Evolutionary conservation across 2,329 filamentous ascomycete species (phyloP), one percentile per base, ranked within the genome.

Genomic region (Eutypa lata): DNA sequence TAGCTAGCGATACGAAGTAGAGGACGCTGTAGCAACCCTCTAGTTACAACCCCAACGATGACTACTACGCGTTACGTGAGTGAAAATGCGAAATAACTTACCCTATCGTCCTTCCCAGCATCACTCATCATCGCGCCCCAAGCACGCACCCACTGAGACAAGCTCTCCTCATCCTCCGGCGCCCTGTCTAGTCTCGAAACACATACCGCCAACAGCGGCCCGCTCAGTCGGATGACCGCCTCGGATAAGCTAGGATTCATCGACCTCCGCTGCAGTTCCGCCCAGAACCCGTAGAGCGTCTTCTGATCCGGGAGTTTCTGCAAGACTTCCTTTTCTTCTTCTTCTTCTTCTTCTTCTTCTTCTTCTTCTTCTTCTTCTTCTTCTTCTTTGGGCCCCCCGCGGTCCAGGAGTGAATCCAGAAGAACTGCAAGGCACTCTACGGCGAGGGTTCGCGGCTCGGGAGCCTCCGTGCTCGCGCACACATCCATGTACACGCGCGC

Each of bases 121-220:
- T 75, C 71, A 18, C 72, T 70, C 61, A 84, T 73, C 69, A 82
- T 76, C 16, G 61, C 55, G 3, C 78, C 80, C 80, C 81, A 84
- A 7, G 62, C 55, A 2, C 60, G 59, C 3, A 72, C 53, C 48
- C 62, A 58, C 18, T 55, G 55, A 58, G 7, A 57, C 48, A n/a
- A 31, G 26, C 26, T 31, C 26, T 31, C 6, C 26, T 54, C 50
- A 18, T 18, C 35, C 13, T 38, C 51, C 10, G 57, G 16, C 31
- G 51, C 43, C 35, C 43, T 55, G 46, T 50, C 40, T 7, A 50
- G 48, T 2, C 55, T 56, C 8, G 59, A 50, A 5, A 67, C 55
- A 38, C 35, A 38, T 10, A 63, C 57, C 19, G 73, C 71, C 35
- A 76, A 59, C 13, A 82, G 65, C 3, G 71, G 69, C 0, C 79